Base-by-base conservation (phyloP, 768 basidiomycete genomes). In the Kwoniella mangroviensis region DNA sequence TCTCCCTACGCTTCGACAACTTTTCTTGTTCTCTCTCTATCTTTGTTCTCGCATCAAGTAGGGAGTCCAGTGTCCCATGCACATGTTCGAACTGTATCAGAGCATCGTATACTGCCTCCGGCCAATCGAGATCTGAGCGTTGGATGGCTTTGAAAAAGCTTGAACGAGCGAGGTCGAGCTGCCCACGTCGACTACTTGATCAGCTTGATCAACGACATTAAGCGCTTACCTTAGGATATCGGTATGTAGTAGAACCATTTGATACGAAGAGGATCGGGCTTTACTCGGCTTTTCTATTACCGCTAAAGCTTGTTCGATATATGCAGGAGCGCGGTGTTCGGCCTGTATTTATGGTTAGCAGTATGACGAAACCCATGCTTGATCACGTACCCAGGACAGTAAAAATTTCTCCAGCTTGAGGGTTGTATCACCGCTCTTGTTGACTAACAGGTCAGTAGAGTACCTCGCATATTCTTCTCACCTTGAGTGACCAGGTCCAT, bases 101-200 rank as follows among this genome's bases (percentile, higher is more conserved):
- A 0, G 92, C 90, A 65, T 94, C 92, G 90, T 92, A 96, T 9
- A 98, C 85, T 11, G 90, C 91, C 82, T 99, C 96, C 0, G 97
- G 94, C 91, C 94, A 98, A 82, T 99, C 96, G 49, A 98, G 75
- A 34, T 81, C 75, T 60, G 90, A 88, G 80, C 91, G 91, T 54
- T 86, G 85, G 34, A 89, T 87, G 4, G 91, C 85, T 69, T 90
- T 88, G 52, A 85, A 83, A 81, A 92, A 96, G 7, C 88, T 84
- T 24, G 86, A 84, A 51, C 93, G 88, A 2, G 91, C 91, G 56
- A 87, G 84, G 17, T 88, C 86, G 52, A 82, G 56, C 26, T 82
- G 68, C 17, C 77, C 77, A 12, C 77, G 72, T 5, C 83, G 82
- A 15, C 84, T 84, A 62, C 34, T 15, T 10, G 12, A 19, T 71